phyloP scores from a whole-genome alignment of 768 basidiomycete genomes.

The Zangia roseola region DNA sequence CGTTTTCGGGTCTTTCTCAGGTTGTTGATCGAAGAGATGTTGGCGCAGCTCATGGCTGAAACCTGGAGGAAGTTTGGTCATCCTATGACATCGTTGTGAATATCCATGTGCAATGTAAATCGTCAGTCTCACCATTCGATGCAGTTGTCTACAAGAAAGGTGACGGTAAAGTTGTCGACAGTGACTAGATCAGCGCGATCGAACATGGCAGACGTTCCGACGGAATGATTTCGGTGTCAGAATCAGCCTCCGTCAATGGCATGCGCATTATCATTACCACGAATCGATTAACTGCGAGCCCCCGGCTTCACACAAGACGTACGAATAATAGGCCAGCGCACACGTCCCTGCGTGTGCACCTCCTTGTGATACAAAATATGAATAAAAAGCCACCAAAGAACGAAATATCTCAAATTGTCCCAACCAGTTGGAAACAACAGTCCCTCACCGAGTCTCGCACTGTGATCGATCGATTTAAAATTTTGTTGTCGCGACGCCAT shows the following conservation, averaged over 20 bases:
- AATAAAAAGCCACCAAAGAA: constrained; percentile 5
- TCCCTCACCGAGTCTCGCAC: neutral
- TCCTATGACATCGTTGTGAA: constrained; percentile 41
- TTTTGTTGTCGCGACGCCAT: constrained; percentile 46
- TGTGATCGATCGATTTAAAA: constrained; percentile 13
- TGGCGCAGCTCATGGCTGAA: constrained; percentile 70
- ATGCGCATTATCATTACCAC: neutral
- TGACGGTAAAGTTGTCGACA: constrained; percentile 47
- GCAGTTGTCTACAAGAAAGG: constrained; percentile 72
- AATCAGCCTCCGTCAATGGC: neutral
- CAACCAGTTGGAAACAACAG: neutral
- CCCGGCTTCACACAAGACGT: neutral
- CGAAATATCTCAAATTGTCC: constrained; percentile 1
- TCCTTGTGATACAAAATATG: neutral
- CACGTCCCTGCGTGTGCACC: constrained; percentile 8
- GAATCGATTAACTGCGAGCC: too few species aligned
- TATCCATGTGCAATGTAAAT: neutral
- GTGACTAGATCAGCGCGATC: constrained; percentile 18
- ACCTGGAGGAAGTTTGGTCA: constrained; percentile 75
- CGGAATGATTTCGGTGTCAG: too few species aligned
- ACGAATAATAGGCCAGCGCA: neutral
- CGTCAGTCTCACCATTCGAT: constrained; percentile 65
- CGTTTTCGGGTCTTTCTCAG: constrained; percentile 41
- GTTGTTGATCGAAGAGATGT: constrained; percentile 54
- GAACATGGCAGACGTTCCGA: constrained; percentile 6